A percentile compares a stretch with the other conserved stretches of the same genome.
phyloP scores from a whole-genome alignment of 2,329 filamentous ascomycete species.

The Cadophora malorum region DNA sequence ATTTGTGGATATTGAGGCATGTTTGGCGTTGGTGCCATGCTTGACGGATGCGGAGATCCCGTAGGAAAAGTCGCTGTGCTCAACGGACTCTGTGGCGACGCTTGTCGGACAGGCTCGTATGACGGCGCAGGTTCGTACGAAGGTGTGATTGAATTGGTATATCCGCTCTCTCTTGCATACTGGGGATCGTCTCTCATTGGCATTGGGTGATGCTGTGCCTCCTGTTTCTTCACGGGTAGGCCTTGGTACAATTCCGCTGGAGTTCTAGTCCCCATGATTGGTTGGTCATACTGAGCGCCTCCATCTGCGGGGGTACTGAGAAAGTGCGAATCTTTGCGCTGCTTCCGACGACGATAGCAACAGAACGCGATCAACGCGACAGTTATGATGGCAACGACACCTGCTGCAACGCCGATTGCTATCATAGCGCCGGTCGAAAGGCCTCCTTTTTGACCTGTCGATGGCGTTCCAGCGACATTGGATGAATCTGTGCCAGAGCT shows the following conservation, averaged over 20 bases:
- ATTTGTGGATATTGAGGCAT: background rate
- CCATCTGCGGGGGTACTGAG: background rate
- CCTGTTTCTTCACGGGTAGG: background rate
- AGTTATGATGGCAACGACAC: conserved; percentile 11
- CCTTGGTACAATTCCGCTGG: conserved; percentile 3
- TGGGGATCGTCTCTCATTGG: background rate
- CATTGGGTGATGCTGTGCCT: background rate
- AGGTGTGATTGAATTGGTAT: background rate
- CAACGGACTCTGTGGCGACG: background rate
- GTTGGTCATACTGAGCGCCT: background rate
- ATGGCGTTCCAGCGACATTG: background rate
- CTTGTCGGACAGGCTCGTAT: background rate
- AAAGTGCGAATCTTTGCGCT: background rate
- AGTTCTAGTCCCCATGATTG: background rate
- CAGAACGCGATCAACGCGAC: conserved; percentile 8
- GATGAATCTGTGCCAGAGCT: background rate
- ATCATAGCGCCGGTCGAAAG: conserved; percentile 23
- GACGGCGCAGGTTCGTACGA: background rate
- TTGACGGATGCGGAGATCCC: background rate
- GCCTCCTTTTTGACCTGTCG: background rate
- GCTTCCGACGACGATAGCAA: conserved; percentile 13
- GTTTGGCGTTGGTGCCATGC: background rate
- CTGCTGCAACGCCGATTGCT: conserved; percentile 21
- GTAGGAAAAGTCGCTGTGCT: background rate
- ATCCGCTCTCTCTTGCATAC: background rate